Percentiles rank a stretch among this genome's conserved stretches.
These are phyloP conservation scores for Dactylonectria estremocensis DNA, from an alignment of 2,329 filamentous ascomycete genomes.

Conservation along the genomic window DNA sequence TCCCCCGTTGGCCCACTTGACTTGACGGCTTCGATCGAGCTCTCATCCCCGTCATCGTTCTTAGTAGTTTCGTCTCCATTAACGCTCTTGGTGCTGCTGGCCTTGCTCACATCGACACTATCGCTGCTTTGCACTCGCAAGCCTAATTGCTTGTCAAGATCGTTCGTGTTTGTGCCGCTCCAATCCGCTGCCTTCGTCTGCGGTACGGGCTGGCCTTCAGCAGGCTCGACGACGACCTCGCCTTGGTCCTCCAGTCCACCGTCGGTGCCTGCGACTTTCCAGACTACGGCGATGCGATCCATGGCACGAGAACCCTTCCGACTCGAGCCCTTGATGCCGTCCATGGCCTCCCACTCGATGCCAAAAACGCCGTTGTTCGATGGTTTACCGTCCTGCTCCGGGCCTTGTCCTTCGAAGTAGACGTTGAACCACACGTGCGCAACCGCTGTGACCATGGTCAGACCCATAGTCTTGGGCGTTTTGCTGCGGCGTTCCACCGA, in stretches of 20 bases:
- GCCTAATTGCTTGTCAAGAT: constrained; percentile 75
- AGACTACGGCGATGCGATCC: constrained; percentile 88
- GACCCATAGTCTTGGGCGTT: constrained; percentile 81
- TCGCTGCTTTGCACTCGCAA: constrained; percentile 75
- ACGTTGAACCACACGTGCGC: constrained; percentile 98
- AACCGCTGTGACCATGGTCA: constrained; percentile 92
- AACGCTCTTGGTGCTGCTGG: constrained; percentile 75
- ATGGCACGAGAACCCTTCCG: constrained; percentile 87
- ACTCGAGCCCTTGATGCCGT: constrained; percentile 92
- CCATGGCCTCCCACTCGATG: constrained; percentile 79
- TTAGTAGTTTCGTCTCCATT: constrained; percentile 34
- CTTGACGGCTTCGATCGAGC: constrained; percentile 53
- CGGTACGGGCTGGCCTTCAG: constrained; percentile 76
- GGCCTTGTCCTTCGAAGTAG: constrained; percentile 88
- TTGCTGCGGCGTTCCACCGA: constrained; percentile 90
- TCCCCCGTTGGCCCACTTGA: constrained; percentile 56
- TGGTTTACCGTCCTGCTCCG: constrained; percentile 76
- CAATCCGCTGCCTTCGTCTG: constrained; percentile 82
- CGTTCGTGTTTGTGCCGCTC: constrained; percentile 71
- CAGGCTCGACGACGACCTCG: constrained; percentile 71
- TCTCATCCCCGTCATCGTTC: constrained; percentile 35
- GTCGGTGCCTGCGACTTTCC: constrained; percentile 68
- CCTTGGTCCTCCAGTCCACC: constrained; percentile 63
- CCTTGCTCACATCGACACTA: constrained; percentile 78
- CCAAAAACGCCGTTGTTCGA: constrained; percentile 76